Percentiles rank a stretch among this genome's conserved stretches.
These are phyloP conservation scores for Pittosporum tobira DNA, from an alignment of 129 eudicot species.

Conservation along the genomic window DNA sequence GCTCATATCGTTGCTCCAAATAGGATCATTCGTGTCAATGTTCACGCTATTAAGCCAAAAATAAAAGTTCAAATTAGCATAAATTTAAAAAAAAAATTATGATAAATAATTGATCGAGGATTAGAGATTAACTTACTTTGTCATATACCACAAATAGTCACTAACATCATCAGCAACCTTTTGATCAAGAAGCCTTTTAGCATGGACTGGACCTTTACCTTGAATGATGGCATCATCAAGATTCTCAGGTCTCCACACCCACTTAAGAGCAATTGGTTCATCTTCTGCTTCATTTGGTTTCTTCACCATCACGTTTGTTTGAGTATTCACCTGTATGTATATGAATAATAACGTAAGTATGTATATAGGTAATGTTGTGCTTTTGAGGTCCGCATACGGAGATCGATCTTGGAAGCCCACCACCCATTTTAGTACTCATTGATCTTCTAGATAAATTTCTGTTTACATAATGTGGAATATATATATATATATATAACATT, in stretches of 20 bases:
- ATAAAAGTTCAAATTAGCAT: not conserved
- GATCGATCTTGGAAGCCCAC: too few relatives aligned
- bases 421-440: too few relatives aligned
- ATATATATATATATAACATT: too few relatives aligned
- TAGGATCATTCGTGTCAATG: constrained; percentile 18
- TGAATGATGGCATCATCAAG: not conserved
- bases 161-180: constrained; percentile 19
- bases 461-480: too few relatives aligned
- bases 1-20: constrained; percentile 23
- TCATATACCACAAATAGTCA: constrained; percentile 47
- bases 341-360: too few relatives aligned
- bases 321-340: constrained; percentile 25
- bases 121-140: constrained; percentile 18
- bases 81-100: not conserved
- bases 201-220: constrained; percentile 16
- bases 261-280: constrained; percentile 16
- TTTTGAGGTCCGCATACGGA: too few relatives aligned
- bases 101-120: not conserved
- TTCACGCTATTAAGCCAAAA: constrained; percentile 5
- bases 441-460: too few relatives aligned
- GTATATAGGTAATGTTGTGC: too few relatives aligned
- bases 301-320: constrained; percentile 23
- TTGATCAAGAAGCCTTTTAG: constrained; percentile 23
- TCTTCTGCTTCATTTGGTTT: constrained; percentile 15
- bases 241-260: constrained; percentile 28